Evolutionary conservation across 192 early-diverging fungal species (phyloP).

Genomic region (Umbelopsis sp.): DNA sequence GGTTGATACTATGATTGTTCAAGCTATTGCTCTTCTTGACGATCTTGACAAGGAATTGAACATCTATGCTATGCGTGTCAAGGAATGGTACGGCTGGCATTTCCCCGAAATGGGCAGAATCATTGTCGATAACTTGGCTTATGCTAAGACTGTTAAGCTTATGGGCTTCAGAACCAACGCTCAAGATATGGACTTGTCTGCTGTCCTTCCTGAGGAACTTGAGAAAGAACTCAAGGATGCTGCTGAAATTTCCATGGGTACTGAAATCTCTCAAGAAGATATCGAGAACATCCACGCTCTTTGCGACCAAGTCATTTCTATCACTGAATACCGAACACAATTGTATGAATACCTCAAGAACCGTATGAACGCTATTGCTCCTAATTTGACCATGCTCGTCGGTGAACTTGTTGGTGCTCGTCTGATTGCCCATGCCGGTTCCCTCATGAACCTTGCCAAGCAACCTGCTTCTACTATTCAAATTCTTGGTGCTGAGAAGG

Average conservation of each 20-base stretch:
- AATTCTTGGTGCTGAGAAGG: constrained; percentile 99
- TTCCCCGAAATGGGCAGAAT: constrained; percentile 99
- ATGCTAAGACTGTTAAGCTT: constrained; percentile 85
- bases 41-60: constrained; percentile 99
- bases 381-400: constrained; percentile 91
- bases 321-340: constrained; percentile 94
- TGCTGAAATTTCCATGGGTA: constrained; percentile 98
- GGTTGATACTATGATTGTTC: constrained; percentile 99
- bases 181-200: constrained; percentile 74
- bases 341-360: constrained; percentile 97
- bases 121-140: constrained; percentile 94
- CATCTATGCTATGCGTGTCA: constrained; percentile 91
- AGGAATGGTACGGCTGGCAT: constrained; percentile 99
- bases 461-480: constrained; percentile 98
- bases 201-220: constrained; percentile 89
- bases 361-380: constrained; percentile 92
- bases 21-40: constrained; percentile 96
- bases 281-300: constrained; percentile 92
- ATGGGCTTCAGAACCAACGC: constrained; percentile 92
- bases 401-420: constrained; percentile 99
- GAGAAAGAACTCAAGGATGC: constrained; percentile 94
- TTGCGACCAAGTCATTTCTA: constrained; percentile 95
- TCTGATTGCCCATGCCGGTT: constrained; percentile 96
- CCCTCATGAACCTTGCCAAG: constrained; percentile 96
- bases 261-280: constrained; percentile 96